Evolutionary conservation across 1,139 yeast genomes (phyloP).

Genomic region (Pichia sp.): DNA sequence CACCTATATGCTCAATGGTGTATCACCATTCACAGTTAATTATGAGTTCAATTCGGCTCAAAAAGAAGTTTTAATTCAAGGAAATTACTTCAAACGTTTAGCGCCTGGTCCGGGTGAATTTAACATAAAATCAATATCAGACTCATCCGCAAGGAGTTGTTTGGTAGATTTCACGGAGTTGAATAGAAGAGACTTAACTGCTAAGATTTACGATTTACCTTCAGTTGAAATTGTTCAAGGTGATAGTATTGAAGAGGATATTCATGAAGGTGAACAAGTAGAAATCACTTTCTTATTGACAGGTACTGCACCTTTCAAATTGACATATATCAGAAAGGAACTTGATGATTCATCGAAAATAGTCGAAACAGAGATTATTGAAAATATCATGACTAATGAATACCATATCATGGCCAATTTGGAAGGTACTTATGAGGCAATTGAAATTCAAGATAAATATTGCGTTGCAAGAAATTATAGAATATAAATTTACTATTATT

Average conservation of each 20-base stretch:
- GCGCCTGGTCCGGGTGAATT: slow-evolving; percentile 79
- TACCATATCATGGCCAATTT: slow-evolving; percentile 68
- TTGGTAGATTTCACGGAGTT: slow-evolving; percentile 43
- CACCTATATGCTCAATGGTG: slow-evolving; percentile 66
- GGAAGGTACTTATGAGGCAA: slow-evolving; percentile 93
- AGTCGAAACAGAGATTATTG: slow-evolving; percentile 70
- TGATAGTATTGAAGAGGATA: slow-evolving; percentile 59
- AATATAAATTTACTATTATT: background rate
- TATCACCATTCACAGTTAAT: slow-evolving; percentile 66
- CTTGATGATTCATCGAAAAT: slow-evolving; percentile 35
- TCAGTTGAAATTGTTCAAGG: slow-evolving; percentile 86
- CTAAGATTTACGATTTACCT: slow-evolving; percentile 72
- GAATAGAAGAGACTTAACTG: slow-evolving; percentile 33
- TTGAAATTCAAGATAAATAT: slow-evolving; percentile 73
- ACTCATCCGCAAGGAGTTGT: slow-evolving; percentile 65
- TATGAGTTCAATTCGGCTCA: slow-evolving; percentile 63
- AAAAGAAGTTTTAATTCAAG: slow-evolving; percentile 51
- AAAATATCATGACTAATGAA: slow-evolving; percentile 59
- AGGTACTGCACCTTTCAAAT: slow-evolving; percentile 67
- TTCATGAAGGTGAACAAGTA: slow-evolving; percentile 85
- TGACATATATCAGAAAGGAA: slow-evolving; percentile 45
- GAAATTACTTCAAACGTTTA: slow-evolving; percentile 53
- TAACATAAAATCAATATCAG: slow-evolving; percentile 60
- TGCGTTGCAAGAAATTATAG: slow-evolving; percentile 47
- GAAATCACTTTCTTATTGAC: slow-evolving; percentile 60